Evolutionary conservation across 176 grass and related monocot genomes (phyloP), one percentile per base, ranked within the genome.

Genomic region (Lolium rigidum): DNA sequence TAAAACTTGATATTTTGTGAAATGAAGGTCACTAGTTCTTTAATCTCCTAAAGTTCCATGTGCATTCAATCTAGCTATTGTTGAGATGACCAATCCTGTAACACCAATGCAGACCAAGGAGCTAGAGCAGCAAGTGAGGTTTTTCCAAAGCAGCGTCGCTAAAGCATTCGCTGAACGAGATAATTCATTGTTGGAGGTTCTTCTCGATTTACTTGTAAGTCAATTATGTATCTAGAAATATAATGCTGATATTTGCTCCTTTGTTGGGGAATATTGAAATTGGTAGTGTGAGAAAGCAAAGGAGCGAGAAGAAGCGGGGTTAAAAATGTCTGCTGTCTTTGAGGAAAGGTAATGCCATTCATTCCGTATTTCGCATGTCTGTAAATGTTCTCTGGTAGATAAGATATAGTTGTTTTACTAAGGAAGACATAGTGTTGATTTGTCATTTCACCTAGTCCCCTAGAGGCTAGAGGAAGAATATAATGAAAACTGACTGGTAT

Each of bases 141-240:
- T 98, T 90, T 98, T 98, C 88, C 96, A 98, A 83, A 95, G 86
- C 76, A 94, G 96, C 37, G 84, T 98, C 60, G 96, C 93, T 87
- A 84, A 89, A 86, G 96, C 96, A 55, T 95, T 95, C 83, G 84
- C 93, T 82, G 96, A 98, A 88, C 84, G 93, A 87, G 96, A 98
- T 90, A 89, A 89, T 62, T 86, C 89, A 60, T 63, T 98, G 81
- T 89, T 98, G 93, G 90, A 98, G 96, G 96, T 95, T 79, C 28
- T 22, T 82, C 49, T 24, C 31, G 44, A 55, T 89, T 89, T 73
- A 80, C 64, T 60, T 91, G 20, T 64, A 91, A 67, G 76, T 77
- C 41, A 70, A 47, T 88, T 85, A 16, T 86, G 64, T 79, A 77
- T 66, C 17, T 31, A 67, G 78, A 55, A 8, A 74, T 17, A 57